Base-by-base conservation (phyloP, 2,329 filamentous ascomycete species). In the Calonectria montana region DNA sequence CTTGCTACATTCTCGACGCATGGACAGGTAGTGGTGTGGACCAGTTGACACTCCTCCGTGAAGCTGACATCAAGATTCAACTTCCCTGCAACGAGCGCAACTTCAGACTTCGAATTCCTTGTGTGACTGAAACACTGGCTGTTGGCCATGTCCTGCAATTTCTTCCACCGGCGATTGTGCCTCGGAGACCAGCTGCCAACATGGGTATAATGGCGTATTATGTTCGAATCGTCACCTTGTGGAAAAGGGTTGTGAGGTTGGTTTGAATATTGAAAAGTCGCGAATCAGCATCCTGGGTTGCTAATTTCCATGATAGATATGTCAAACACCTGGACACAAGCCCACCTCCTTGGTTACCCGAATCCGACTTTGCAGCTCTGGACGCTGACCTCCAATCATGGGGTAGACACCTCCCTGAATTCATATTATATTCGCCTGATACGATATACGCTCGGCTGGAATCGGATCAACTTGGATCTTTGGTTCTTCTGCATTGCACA, bases 361-460 rank as follows among this genome's bases (percentile, higher is more conserved):
- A 85, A 57, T 86, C 85, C 2, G 83, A 84, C 65, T 86, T 87
- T 75, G 80, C 82, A 4, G 80, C 81, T 4, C 79, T 87, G 43
- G 83, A 85, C 53, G 80, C 80, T 1, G 85, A 85, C 69, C 77
- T 87, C 62, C 78, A 79, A 25, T 79, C 81, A 18, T 87, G 85
- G 85, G 82, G 83, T 9, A 78, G 79, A 27, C 81, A 84, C 43
- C 82, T 87, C 7, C 85, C 86, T 0, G 83, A 85, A 45, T 86
- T 84, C 70, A 81, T 87, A 47, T 83, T 83, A 41, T 86, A 86
- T 74, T 84, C 83, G 1, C 79, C 82, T 16, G 83, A 85, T 48
- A 84, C 85, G 21, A 86, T 87, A 39, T 87, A 87, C 70, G 84
- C 85, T 3, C 84, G 85, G 13, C 82, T 86, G 23, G 85, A 86